These are phyloP conservation scores for Haplographium delicatum DNA, from an alignment of 495 filamentous ascomycete genomes.

Conservation along the genomic window DNA sequence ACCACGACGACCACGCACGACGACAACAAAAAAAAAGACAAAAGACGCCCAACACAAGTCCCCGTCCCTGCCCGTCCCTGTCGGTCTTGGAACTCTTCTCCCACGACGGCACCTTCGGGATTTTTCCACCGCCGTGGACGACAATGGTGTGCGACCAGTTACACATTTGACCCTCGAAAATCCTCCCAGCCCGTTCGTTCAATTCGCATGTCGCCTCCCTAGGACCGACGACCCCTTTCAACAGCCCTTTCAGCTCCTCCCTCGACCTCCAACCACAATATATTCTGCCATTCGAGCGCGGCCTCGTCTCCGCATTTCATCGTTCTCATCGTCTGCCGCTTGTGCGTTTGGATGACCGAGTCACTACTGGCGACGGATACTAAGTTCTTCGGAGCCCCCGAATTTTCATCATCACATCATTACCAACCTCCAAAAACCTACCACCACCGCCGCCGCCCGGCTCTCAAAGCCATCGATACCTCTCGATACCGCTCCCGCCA, in stretches of 20 bases:
- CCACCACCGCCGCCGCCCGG: not conserved
- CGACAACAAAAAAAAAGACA: too few relatives aligned
- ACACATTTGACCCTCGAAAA: too few relatives aligned
- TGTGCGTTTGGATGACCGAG: not conserved
- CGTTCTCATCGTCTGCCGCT: not conserved
- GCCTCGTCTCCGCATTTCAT: not conserved
- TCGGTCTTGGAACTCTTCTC: too few relatives aligned
- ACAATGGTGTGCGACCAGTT: not conserved
- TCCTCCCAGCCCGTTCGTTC: not conserved
- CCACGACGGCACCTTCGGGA: too few relatives aligned
- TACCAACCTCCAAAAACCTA: not conserved
- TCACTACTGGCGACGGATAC: too few relatives aligned
- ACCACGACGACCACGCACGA: too few relatives aligned
- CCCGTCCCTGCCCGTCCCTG: too few relatives aligned
- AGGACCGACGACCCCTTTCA: not conserved
- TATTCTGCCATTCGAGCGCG: too few relatives aligned
- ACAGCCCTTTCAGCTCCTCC: not conserved
- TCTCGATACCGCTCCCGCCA: not conserved
- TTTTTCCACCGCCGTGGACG: not conserved
- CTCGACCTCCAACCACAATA: not conserved
- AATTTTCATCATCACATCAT: not conserved
- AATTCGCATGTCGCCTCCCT: not conserved
- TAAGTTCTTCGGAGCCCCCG: not conserved
- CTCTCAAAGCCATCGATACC: not conserved
- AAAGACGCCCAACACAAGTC: too few relatives aligned